Conservation (phyloP, 495 filamentous ascomycete genomes). For the Extremus antarcticus region DNA sequence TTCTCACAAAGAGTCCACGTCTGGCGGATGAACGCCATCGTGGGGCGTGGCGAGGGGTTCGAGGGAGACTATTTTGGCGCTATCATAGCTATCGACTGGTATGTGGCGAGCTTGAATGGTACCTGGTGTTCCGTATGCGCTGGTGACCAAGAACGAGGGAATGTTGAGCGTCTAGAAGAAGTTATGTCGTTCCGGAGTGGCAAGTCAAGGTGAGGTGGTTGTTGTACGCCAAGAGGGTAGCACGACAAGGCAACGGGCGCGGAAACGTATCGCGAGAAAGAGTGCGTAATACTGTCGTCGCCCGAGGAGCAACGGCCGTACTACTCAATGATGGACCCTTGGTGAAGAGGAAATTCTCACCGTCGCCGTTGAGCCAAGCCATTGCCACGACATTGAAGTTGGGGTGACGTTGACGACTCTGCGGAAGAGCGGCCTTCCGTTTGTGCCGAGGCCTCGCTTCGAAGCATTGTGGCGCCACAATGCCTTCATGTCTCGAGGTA, state of each 20-base stretch:
- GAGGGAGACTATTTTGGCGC: background rate
- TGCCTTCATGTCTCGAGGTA: too few relatives aligned
- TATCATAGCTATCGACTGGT: background rate
- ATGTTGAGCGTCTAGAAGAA: too few relatives aligned
- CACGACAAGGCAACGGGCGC: background rate
- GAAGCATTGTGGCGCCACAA: too few relatives aligned
- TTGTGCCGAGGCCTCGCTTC: background rate
- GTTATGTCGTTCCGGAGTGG: too few relatives aligned
- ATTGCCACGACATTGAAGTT: background rate
- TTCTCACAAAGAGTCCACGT: slow-evolving; percentile 63
- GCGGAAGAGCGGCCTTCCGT: background rate
- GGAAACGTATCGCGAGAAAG: too few relatives aligned
- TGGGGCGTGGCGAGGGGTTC: too few relatives aligned
- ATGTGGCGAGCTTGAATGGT: background rate
- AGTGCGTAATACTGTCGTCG: background rate
- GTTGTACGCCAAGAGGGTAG: background rate
- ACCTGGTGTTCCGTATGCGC: too few relatives aligned
- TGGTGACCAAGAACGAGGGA: too few relatives aligned
- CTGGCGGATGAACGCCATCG: slow-evolving; percentile 55
- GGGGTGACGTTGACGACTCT: background rate
- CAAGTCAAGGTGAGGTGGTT: background rate
- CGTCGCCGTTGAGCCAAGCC: background rate
- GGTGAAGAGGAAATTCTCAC: background rate
- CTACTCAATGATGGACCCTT: too few relatives aligned
- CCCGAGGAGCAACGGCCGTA: too few relatives aligned